These are phyloP conservation scores for Gymnopilus dilepis DNA, from an alignment of 768 basidiomycete species.

Conservation along the genomic window DNA sequence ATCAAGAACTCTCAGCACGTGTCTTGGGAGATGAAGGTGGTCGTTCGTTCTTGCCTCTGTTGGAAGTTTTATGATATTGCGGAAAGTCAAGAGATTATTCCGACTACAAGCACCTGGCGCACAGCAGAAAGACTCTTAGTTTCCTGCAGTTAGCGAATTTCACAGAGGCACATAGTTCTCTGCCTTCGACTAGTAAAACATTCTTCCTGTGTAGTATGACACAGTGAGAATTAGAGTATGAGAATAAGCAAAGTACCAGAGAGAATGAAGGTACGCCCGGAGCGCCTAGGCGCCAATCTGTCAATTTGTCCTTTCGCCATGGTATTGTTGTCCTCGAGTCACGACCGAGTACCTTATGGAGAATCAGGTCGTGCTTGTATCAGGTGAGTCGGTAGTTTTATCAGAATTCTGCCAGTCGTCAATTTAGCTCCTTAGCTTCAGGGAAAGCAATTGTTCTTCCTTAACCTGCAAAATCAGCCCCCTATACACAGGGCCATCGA, in stretches of 20 bases:
- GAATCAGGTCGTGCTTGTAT: neutral
- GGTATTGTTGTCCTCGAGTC: neutral
- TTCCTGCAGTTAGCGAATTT: no score
- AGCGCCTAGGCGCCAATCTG: constrained; percentile 14
- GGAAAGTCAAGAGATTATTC: no score
- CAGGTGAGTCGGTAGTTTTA: neutral
- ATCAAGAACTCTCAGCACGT: neutral
- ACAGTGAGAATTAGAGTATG: no score
- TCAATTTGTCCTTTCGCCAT: neutral
- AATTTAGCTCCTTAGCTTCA: neutral
- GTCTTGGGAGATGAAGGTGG: neutral
- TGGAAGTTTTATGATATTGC: neutral
- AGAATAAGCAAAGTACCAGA: no score
- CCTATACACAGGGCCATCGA: neutral
- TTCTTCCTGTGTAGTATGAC: no score
- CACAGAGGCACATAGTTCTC: no score
- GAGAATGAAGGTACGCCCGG: no score
- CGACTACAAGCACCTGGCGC: no score
- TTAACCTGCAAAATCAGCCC: neutral
- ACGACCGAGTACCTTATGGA: neutral
- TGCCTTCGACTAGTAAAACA: no score
- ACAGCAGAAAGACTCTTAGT: no score
- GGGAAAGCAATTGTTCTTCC: neutral
- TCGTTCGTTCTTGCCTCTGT: no score
- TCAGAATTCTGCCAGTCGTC: neutral